Percentiles rank a stretch among this genome's conserved stretches.
These are phyloP conservation scores for Nasturtium officinale DNA, from an alignment of 345 rosid genomes.

Conservation along the genomic window DNA sequence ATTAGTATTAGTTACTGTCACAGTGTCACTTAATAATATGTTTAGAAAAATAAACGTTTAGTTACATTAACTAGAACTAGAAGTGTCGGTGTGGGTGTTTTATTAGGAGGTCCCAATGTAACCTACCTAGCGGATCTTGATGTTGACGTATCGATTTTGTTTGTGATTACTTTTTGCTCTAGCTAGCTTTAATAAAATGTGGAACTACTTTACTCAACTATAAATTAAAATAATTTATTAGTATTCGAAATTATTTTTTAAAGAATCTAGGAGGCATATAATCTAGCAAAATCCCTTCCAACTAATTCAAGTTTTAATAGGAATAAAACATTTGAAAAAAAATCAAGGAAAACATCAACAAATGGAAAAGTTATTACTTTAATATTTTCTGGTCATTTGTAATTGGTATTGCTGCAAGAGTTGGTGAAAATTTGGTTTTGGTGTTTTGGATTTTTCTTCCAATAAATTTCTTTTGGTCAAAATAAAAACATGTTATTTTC, in stretches of 20 bases:
- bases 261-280: slow-evolving; percentile 13
- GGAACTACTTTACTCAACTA: slow-evolving; percentile 37
- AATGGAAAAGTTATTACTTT: not conserved
- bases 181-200: slow-evolving; percentile 25
- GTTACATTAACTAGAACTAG: slow-evolving; percentile 11
- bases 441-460: slow-evolving; percentile 28
- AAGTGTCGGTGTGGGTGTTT: slow-evolving; percentile 60
- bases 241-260: not conserved
- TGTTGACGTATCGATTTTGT: slow-evolving; percentile 34
- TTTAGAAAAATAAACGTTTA: not conserved
- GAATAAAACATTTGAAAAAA: slow-evolving; percentile 2
- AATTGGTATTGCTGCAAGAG: slow-evolving; percentile 28
- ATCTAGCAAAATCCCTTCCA: slow-evolving; percentile 1
- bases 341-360: slow-evolving; percentile 11
- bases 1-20: not conserved
- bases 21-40: not conserved
- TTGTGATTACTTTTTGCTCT: slow-evolving; percentile 30
- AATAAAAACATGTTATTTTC: slow-evolving; percentile 4
- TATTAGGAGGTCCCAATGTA: slow-evolving; percentile 37
- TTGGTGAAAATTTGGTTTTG: slow-evolving; percentile 34
- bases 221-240: slow-evolving; percentile 10
- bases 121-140: slow-evolving; percentile 38
- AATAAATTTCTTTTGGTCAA: not conserved
- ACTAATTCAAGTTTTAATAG: slow-evolving; percentile 8
- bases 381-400: slow-evolving; percentile 13